phyloP scores from a whole-genome alignment of 148 eudicot species.

The Selenicereus undatus region DNA sequence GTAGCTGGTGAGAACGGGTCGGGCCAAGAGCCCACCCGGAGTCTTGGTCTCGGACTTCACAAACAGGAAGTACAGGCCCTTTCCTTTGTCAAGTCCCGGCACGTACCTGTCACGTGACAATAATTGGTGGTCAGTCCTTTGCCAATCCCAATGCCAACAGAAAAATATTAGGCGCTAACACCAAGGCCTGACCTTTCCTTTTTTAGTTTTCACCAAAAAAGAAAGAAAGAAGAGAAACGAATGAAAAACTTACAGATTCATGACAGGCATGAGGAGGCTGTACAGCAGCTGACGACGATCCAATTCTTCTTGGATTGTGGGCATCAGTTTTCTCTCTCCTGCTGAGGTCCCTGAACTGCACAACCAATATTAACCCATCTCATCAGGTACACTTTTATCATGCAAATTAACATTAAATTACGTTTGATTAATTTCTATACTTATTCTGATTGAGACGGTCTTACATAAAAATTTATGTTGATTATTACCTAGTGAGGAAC shows the following conservation, averaged over 20 bases:
- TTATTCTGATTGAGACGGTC: neutral
- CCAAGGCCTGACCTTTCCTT: constrained; percentile 4
- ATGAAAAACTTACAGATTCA: constrained; percentile 66
- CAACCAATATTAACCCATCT: neutral
- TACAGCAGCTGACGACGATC: constrained; percentile 77
- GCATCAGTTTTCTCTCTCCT: constrained; percentile 87
- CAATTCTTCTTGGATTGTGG: constrained; percentile 76
- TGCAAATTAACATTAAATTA: too few relatives aligned
- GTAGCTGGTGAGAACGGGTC: constrained; percentile 82
- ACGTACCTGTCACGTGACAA: constrained; percentile 54
- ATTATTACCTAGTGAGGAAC: constrained; percentile 72
- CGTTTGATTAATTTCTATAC: too few relatives aligned
- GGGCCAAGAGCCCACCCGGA: constrained; percentile 79
- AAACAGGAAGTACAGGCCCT: constrained; percentile 78
- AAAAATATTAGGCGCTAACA: constrained; percentile 25
- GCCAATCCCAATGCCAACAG: constrained; percentile 30
- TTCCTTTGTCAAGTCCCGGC: constrained; percentile 77
- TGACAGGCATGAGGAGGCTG: constrained; percentile 90
- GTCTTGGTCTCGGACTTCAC: constrained; percentile 78
- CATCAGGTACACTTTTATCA: neutral
- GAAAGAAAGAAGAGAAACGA: neutral
- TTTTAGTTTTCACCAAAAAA: neutral
- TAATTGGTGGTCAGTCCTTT: constrained; percentile 7
- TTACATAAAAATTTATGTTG: neutral
- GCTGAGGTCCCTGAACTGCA: constrained; percentile 89